Base-by-base conservation (phyloP, 2,329 filamentous ascomycete species). In the Colletotrichum falcatum region DNA sequence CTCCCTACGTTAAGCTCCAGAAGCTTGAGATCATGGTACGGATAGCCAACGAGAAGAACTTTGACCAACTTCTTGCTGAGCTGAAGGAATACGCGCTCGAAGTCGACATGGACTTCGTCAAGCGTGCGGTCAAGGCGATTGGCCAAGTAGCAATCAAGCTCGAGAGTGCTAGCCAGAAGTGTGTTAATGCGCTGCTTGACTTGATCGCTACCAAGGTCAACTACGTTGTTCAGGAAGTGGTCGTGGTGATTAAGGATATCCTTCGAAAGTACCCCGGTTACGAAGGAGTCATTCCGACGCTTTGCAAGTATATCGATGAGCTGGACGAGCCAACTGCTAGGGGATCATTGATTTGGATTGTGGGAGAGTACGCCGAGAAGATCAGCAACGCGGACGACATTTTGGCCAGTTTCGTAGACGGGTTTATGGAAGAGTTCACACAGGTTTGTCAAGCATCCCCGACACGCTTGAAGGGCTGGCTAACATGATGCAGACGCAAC, bases 21-120 rank as follows among this genome's bases (percentile, higher is more conserved):
- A 99, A 99, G 79, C 89, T 99, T 60, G 96, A 99, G 79, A 98
- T 98, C 73, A 98, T 99, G 96, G 95, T 99, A 58, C 91, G 96
- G 81, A 98, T 99, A 90, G 94, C 95, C 72, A 98, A 98, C 82
- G 95, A 98, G 75, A 92, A 92, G 79, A 99, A 98, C 78, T 95
- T 95, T 71, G 96, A 99, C 78, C 96, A 98, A 79, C 86, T 99
- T 33, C 85, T 99, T 20, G 93, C 95, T 14, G 96, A 99, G 80
- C 81, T 99, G 78, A 98, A 97, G 81, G 96, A 99, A 81, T 99
- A 99, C 77, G 96, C 96, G 9, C 86, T 98, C 75, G 96, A 99
- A 84, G 95, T 99, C 42, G 96, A 99, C 77, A 98, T 99, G 95
- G 96, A 99, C 80, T 98, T 98, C 79, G 95, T 98, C 65, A 91